Conservation (phyloP, 345 rosid genomes). For the Eucalyptus brandiana region DNA sequence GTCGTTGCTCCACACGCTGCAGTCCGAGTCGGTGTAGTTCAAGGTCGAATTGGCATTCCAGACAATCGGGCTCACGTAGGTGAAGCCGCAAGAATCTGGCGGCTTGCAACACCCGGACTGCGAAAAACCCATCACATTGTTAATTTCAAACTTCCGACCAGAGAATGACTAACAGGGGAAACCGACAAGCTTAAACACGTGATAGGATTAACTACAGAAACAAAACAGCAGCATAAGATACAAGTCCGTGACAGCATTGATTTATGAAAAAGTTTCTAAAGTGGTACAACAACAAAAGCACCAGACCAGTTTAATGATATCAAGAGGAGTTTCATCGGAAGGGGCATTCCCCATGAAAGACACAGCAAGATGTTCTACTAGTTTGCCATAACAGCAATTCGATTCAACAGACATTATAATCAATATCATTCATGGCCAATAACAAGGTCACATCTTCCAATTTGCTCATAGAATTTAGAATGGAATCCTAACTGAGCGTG, state of each 20-base stretch:
- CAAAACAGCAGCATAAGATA: not conserved
- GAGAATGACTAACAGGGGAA: not conserved
- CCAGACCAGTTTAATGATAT: not conserved
- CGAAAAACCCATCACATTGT: not conserved
- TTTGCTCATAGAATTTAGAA: not conserved
- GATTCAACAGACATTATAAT: not conserved
- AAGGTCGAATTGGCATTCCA: not conserved
- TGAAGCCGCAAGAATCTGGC: constrained; percentile 1
- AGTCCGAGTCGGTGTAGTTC: not conserved
- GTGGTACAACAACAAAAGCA: not conserved
- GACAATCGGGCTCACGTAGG: not conserved
- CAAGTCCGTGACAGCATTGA: not conserved
- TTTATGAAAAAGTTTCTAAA: not conserved
- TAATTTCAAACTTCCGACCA: not conserved
- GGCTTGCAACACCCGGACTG: constrained; percentile 34
- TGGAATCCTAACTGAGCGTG: not conserved
- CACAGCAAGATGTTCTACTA: not conserved
- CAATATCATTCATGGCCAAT: not conserved
- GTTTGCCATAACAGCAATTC: not conserved
- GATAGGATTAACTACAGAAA: not conserved
- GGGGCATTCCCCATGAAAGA: not conserved
- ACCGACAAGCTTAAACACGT: not conserved
- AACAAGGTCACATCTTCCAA: not conserved
- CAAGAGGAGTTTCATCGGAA: not conserved
- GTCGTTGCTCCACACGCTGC: not conserved